Base-by-base conservation (phyloP, 768 basidiomycete genomes). In the Mycena maculata region DNA sequence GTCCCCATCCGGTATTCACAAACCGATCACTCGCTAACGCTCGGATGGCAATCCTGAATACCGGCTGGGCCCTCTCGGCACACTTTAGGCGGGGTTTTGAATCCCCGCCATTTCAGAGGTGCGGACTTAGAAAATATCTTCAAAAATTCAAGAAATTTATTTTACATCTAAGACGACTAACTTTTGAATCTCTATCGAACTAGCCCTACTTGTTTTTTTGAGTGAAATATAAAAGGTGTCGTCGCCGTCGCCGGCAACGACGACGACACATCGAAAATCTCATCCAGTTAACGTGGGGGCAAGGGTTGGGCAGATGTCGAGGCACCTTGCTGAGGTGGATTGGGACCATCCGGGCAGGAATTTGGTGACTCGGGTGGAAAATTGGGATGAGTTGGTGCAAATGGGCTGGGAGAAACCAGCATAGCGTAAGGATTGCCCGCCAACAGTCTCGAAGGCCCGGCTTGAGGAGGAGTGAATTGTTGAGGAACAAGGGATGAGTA, bases 11-110 rank as follows among this genome's bases (percentile, higher is more conserved):
- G 33, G 33, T 36, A 36, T 36, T 13, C 33, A 36, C 33, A 36
- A 36, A 7, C 33, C 68, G 83, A 0, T 83, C 81, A 0, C 80
- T 55, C 45, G 58, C 30, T 27, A n/a, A n/a, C n/a, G n/a, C n/a
- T n/a, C n/a, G 33, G 33, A 13, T 7, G 33, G 13, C 33, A 36
- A 36, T 13, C 8, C 33, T 36, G 33, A 13, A 36, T 23, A 39
- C 48, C 22, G 54, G 38, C 54, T 55, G 54, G 54, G 54, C 54
- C 54, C 22, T n/a, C 54, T n/a, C 39, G 39, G 38, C 38, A 36
- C 54, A 23, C 18, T 56, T 56, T 56, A 3, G 27, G 39, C 28
- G 54, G 42, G 41, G 39, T 18, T 16, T 13, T 13, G 16, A 20
- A 18, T 25, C 25, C 39, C 54, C 39, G 54, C 54, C 54, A 56